Conservation (phyloP, 345 rosid genomes). For the Ceriops decandra region DNA sequence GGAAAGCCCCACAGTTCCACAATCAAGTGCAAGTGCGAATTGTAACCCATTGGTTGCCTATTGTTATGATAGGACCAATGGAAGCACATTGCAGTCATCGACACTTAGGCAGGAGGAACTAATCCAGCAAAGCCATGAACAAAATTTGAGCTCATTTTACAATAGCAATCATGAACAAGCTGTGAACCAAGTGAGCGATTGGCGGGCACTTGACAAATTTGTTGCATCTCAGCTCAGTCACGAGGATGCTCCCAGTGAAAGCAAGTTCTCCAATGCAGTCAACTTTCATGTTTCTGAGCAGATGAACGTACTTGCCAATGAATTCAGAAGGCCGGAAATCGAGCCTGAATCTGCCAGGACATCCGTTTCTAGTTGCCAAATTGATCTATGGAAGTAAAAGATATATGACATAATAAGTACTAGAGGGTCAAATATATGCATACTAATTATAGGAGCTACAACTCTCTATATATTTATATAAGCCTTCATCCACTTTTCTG, state of each 20-base stretch:
- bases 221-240: slow-evolving; percentile 96
- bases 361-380: slow-evolving; percentile 65
- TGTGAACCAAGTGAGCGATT: slow-evolving; percentile 80
- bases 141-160: slow-evolving; percentile 46
- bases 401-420: slow-evolving; percentile 17
- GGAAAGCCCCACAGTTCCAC: slow-evolving; percentile 70
- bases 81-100: slow-evolving; percentile 55
- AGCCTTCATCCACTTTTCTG: slow-evolving; percentile 37
- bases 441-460: slow-evolving; percentile 51
- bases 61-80: slow-evolving; percentile 39
- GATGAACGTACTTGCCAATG: slow-evolving; percentile 32
- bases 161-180: slow-evolving; percentile 42
- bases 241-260: slow-evolving; percentile 52
- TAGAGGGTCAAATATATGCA: slow-evolving; percentile 13
- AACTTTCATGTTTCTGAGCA: slow-evolving; percentile 44
- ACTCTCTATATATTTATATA: slow-evolving; percentile 6
- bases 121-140: slow-evolving; percentile 42
- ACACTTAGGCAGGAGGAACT: slow-evolving; percentile 57
- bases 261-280: slow-evolving; percentile 28
- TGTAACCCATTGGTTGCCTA: slow-evolving; percentile 46
- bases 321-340: slow-evolving; percentile 45
- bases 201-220: slow-evolving; percentile 95
- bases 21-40: slow-evolving; percentile 39
- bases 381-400: slow-evolving; percentile 85
- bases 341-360: slow-evolving; percentile 60